Conservation (phyloP, 2,329 filamentous ascomycete genomes). For the Fusarium verticillioides region DNA sequence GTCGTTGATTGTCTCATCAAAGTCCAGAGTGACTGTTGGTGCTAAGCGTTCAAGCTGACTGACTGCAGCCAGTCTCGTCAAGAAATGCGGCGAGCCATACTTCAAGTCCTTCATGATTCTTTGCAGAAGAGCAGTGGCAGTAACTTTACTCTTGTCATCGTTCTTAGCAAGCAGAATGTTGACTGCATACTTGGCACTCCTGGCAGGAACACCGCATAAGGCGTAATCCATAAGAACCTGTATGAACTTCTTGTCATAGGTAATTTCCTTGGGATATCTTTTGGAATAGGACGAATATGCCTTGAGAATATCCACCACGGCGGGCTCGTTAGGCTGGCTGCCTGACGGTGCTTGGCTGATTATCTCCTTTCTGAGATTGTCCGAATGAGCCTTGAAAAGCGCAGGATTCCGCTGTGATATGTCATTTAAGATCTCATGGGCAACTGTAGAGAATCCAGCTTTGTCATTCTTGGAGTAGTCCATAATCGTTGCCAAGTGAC, state of each 20-base stretch:
- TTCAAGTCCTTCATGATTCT: conserved; percentile 79
- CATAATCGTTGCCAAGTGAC: conserved; percentile 91
- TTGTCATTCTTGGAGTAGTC: conserved; percentile 87
- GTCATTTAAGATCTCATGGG: conserved; percentile 90
- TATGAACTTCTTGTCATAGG: conserved; percentile 81
- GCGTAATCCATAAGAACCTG: conserved; percentile 87
- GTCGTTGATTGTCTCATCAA: conserved; percentile 80
- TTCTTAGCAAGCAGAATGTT: conserved; percentile 84
- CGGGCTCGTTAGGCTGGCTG: conserved; percentile 73
- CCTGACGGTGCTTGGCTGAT: conserved; percentile 81
- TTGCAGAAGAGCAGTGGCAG: conserved; percentile 83
- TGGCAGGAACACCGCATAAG: conserved; percentile 81
- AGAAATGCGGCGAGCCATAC: conserved; percentile 78
- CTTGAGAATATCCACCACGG: conserved; percentile 90
- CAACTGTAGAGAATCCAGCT: conserved; percentile 78
- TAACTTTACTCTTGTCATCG: conserved; percentile 80
- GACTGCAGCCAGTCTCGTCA: conserved; percentile 77
- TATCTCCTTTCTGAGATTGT: conserved; percentile 88
- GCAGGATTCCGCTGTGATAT: conserved; percentile 91
- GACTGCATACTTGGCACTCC: conserved; percentile 92
- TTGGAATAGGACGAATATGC: conserved; percentile 92
- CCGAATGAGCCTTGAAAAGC: conserved; percentile 91
- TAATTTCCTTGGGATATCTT: conserved; percentile 85
- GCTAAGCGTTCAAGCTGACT: conserved; percentile 81
- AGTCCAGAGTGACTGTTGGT: conserved; percentile 76